Evolutionary conservation across 2,329 filamentous ascomycete genomes (phyloP).

Genomic region (Acarospora socialis): DNA sequence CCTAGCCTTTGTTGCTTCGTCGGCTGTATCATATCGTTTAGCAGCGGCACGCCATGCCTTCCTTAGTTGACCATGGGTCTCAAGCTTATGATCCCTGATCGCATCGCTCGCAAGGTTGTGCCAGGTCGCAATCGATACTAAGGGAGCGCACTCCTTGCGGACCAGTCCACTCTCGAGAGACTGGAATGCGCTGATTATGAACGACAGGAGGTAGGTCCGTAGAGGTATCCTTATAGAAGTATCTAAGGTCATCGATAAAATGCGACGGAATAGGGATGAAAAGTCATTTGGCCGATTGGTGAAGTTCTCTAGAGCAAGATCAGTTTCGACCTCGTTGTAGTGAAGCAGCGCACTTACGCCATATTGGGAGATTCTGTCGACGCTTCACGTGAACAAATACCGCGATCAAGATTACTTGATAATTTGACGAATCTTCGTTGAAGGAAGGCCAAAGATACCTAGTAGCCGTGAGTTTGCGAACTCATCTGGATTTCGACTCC

Average conservation of each 20-base stretch:
- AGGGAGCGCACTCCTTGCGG: constrained; percentile 86
- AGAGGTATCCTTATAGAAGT: constrained; percentile 49
- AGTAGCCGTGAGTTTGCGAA: constrained; percentile 16
- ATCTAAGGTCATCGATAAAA: constrained; percentile 75
- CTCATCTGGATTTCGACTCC: neutral
- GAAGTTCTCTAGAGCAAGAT: constrained; percentile 48
- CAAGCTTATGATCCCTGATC: constrained; percentile 57
- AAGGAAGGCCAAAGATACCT: constrained; percentile 94
- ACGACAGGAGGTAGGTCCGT: constrained; percentile 71
- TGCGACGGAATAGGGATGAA: constrained; percentile 73
- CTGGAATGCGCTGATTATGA: constrained; percentile 84
- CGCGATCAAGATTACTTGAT: constrained; percentile 76
- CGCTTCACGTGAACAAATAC: constrained; percentile 79
- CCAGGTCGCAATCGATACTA: constrained; percentile 93
- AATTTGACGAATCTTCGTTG: constrained; percentile 74
- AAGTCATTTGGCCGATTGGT: constrained; percentile 65
- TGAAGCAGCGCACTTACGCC: constrained; percentile 43
- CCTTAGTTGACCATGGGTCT: constrained; percentile 57
- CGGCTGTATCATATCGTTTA: constrained; percentile 77
- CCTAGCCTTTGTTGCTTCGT: constrained; percentile 62
- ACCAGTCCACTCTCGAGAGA: constrained; percentile 80
- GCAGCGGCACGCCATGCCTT: constrained; percentile 82
- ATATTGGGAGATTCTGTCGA: constrained; percentile 72
- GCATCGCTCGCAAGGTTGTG: constrained; percentile 74
- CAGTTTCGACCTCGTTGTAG: neutral